These are phyloP conservation scores for Penicillium sp. DNA, from an alignment of 2,329 filamentous ascomycete species.

Conservation along the genomic window DNA sequence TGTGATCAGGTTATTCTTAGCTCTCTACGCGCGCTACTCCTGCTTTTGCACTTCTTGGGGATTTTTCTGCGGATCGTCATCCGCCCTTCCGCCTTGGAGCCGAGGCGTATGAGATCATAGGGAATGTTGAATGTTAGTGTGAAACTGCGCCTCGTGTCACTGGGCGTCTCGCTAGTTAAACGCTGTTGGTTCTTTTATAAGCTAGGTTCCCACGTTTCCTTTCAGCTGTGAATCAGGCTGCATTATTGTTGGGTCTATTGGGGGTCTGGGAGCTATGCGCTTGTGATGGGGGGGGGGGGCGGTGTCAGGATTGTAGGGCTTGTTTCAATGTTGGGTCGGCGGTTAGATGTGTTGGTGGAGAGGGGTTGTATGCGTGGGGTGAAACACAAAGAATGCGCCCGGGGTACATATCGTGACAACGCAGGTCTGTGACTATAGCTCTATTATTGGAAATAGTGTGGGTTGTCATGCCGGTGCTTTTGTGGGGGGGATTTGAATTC, in stretches of 20 bases:
- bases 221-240: neutral
- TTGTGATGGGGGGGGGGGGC: neutral
- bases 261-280: neutral
- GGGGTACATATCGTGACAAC: neutral
- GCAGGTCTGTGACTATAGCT: too few species aligned
- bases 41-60: too few species aligned
- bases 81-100: neutral
- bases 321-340: slow-evolving; percentile 10
- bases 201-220: too few species aligned
- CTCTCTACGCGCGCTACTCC: neutral
- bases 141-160: neutral
- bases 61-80: neutral
- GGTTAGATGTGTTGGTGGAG: slow-evolving; percentile 3
- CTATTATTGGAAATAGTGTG: neutral
- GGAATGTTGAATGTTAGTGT: neutral
- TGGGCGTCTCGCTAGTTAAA: neutral
- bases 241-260: neutral
- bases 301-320: slow-evolving; percentile 9
- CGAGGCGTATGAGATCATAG: neutral
- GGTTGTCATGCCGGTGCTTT: neutral
- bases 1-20: slow-evolving; percentile 3
- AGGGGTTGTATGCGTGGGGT: neutral
- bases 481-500: neutral
- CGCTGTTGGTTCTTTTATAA: too few species aligned
- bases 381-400: neutral